These are phyloP conservation scores for Ormosia semicastrata DNA, from an alignment of 306 rosid genomes.

Conservation along the genomic window DNA sequence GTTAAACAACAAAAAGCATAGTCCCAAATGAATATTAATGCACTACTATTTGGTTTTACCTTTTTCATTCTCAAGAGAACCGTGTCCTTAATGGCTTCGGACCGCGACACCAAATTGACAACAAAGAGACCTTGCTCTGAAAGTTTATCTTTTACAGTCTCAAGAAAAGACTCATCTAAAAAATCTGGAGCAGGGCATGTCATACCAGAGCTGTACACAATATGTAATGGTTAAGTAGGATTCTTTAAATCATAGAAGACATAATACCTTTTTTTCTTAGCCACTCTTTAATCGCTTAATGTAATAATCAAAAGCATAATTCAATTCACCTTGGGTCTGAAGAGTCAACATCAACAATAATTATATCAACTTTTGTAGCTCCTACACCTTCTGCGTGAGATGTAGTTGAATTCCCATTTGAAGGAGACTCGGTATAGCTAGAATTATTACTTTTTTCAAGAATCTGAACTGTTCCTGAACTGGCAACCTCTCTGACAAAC, in stretches of 20 bases:
- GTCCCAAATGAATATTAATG: conserved; percentile 8
- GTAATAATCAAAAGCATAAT: conserved; percentile 13
- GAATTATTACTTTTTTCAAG: conserved; percentile 22
- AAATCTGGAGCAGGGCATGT: conserved; percentile 88
- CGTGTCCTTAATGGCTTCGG: conserved; percentile 63
- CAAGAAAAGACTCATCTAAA: conserved; percentile 74
- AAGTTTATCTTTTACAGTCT: conserved; percentile 59
- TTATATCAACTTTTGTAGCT: conserved; percentile 60
- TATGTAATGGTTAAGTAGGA: conserved; percentile 9
- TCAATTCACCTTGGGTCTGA: conserved; percentile 78
- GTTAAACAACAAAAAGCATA: neutral
- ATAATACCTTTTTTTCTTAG: neutral
- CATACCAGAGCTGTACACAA: conserved; percentile 70
- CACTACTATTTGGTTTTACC: conserved; percentile 48
- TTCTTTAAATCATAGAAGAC: conserved; percentile 12
- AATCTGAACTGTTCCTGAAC: conserved; percentile 24
- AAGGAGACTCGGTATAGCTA: conserved; percentile 14
- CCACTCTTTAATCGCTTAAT: neutral
- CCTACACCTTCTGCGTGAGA: conserved; percentile 36
- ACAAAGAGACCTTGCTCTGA: conserved; percentile 77
- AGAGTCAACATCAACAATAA: conserved; percentile 88
- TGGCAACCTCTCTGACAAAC: conserved; percentile 51
- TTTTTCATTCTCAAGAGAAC: conserved; percentile 70
- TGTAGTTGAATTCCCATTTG: conserved; percentile 29
- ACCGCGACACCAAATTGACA: conserved; percentile 84